A percentile compares a stretch with the other conserved stretches of the same genome.
Conservation (phyloP, 176 grass and related monocot genomes). For the Carex littledalei region DNA sequence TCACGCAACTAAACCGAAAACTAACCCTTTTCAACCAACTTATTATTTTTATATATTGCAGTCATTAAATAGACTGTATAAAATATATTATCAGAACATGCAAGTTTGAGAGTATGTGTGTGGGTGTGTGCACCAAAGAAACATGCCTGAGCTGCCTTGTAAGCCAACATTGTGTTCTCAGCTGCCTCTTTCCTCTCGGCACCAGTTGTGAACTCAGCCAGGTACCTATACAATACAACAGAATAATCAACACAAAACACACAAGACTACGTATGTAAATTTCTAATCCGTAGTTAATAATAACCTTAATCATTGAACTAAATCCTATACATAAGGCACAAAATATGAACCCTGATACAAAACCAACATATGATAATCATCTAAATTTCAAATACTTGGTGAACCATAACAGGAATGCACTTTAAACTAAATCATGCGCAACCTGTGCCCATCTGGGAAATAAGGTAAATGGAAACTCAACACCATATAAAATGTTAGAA, state of each 20-base stretch:
- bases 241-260: slow-evolving; percentile 10
- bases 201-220: slow-evolving; percentile 72
- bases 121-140: not conserved
- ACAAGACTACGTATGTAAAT: not conserved
- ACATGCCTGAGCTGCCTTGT: slow-evolving; percentile 76
- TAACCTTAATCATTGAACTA: not conserved
- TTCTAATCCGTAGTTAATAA: not conserved
- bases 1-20: not conserved
- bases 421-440: not conserved
- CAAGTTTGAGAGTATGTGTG: not conserved
- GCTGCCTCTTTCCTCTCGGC: slow-evolving; percentile 69
- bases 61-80: not conserved
- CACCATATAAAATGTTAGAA: not conserved
- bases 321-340: not conserved
- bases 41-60: not conserved
- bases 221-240: slow-evolving; percentile 39
- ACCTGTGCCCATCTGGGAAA: not conserved
- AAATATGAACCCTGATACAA: not conserved
- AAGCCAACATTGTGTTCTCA: slow-evolving; percentile 72
- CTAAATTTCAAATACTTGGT: not conserved
- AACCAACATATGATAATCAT: not conserved
- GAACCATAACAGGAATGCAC: not conserved
- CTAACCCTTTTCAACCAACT: not conserved
- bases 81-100: not conserved
- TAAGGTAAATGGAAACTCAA: not conserved